phyloP scores from a whole-genome alignment of 768 basidiomycete species.

The Hygrocybe coccinea region DNA sequence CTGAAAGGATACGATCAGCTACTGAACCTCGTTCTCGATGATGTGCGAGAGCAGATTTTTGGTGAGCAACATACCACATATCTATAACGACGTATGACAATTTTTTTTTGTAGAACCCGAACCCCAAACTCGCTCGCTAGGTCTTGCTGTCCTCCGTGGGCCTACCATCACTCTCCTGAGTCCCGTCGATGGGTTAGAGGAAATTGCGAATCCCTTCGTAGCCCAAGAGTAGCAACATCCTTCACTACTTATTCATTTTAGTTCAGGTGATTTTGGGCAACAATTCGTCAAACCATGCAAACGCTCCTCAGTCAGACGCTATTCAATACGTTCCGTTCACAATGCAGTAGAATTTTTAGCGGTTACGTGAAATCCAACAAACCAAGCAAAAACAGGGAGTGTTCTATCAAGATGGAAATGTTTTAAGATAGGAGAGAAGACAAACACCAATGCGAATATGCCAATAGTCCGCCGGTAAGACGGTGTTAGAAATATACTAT shows the following conservation, averaged over 20 bases:
- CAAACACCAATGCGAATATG: too few species aligned
- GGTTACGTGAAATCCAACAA: slow-evolving; percentile 6
- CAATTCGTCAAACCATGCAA: not conserved
- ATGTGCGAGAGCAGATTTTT: slow-evolving; percentile 79
- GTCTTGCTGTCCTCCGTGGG: slow-evolving; percentile 86
- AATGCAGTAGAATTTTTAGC: not conserved
- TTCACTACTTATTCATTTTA: not conserved
- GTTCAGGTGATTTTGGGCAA: not conserved
- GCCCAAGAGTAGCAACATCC: not conserved
- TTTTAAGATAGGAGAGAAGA: not conserved
- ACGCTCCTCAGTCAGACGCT: too few species aligned
- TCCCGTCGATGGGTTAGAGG: slow-evolving; percentile 92
- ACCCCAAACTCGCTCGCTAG: slow-evolving; percentile 60
- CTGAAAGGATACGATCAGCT: slow-evolving; percentile 96
- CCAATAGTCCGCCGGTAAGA: too few species aligned
- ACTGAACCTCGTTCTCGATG: slow-evolving; percentile 94
- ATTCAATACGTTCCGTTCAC: too few species aligned
- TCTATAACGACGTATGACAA: slow-evolving; percentile 6
- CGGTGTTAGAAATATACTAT: too few species aligned
- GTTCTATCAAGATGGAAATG: not conserved
- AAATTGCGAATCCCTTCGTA: slow-evolving; percentile 87
- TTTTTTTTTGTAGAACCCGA: slow-evolving; percentile 49
- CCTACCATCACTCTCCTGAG: slow-evolving; percentile 92
- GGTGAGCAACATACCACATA: slow-evolving; percentile 41
- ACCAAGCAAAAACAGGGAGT: slow-evolving; percentile 3